Evolutionary conservation across 1,284 basidiomycete species (phyloP).

Genomic region (Inonotus hispidus): DNA sequence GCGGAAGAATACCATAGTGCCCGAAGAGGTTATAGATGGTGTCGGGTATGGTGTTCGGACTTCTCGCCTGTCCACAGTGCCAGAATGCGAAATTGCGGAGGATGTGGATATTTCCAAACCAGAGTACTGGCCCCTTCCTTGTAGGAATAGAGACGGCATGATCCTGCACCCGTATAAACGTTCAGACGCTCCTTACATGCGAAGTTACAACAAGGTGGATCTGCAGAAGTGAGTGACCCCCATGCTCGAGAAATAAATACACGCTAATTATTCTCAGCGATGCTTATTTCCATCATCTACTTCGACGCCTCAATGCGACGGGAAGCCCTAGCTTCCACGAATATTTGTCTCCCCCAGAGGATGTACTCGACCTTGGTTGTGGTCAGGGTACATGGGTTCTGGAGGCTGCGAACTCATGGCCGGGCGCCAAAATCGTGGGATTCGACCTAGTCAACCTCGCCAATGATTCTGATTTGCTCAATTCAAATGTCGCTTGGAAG

Average conservation of each 20-base stretch:
- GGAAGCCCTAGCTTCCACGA: conserved; percentile 54
- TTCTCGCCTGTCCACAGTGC: not conserved
- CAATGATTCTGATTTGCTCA: conserved; percentile 30
- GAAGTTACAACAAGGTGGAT: conserved; percentile 50
- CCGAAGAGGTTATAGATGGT: conserved; percentile 10
- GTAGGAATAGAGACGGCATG: conserved; percentile 32
- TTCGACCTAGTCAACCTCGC: conserved; percentile 56
- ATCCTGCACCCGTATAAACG: conserved; percentile 48
- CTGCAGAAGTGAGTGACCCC: conserved; percentile 51
- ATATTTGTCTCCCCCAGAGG: conserved; percentile 45
- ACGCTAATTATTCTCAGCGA: conserved; percentile 38
- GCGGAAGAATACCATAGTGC: conserved; percentile 9
- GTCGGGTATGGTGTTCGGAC: conserved; percentile 3
- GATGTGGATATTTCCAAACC: conserved; percentile 6
- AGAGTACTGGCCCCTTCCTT: conserved; percentile 7
- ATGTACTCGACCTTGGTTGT: conserved; percentile 69
- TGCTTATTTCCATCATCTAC: conserved; percentile 44
- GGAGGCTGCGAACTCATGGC: conserved; percentile 56
- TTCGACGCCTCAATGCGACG: conserved; percentile 44
- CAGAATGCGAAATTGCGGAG: conserved; percentile 1
- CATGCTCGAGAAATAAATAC: conserved; percentile 1
- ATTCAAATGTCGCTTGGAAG: conserved; percentile 48
- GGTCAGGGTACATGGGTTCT: conserved; percentile 61
- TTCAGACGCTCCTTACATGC: conserved; percentile 55
- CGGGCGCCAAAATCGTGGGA: conserved; percentile 46